Evolutionary conservation across 2,329 filamentous ascomycete species (phyloP).

Genomic region (Ustilaginoidea virens): DNA sequence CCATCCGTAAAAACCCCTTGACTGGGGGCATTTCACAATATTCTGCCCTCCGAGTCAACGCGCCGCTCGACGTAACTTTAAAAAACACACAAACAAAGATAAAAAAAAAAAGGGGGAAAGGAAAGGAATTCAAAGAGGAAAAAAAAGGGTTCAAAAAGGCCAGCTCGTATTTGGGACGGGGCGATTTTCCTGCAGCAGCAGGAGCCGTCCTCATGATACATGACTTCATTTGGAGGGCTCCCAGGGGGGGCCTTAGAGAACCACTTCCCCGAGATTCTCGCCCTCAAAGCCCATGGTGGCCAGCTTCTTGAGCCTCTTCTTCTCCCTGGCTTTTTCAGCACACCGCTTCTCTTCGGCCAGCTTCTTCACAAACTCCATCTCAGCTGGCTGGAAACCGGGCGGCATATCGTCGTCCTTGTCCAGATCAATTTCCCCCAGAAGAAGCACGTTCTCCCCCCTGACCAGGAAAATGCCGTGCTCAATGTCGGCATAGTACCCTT

Average conservation of each 20-base stretch:
- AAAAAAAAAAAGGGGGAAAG: not conserved
- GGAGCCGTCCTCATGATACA: no score
- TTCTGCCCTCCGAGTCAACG: conserved; percentile 28
- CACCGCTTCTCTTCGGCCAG: conserved; percentile 58
- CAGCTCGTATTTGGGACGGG: no score
- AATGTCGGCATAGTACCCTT: conserved; percentile 64
- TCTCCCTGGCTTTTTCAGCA: conserved; percentile 57
- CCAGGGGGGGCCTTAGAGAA: conserved; percentile 32
- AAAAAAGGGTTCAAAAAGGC: no score
- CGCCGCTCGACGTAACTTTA: conserved; percentile 1
- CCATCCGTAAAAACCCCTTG: conserved; percentile 1
- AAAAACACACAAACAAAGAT: not conserved
- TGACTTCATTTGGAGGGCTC: no score
- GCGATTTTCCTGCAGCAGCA: not conserved
- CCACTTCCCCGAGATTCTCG: conserved; percentile 63
- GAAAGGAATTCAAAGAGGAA: no score
- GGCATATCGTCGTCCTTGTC: conserved; percentile 85
- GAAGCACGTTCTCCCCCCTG: conserved; percentile 88
- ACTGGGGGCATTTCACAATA: conserved; percentile 45
- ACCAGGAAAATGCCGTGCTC: conserved; percentile 80
- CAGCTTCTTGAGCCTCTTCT: conserved; percentile 54
- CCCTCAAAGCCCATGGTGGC: conserved; percentile 74
- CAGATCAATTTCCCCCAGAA: conserved; percentile 91
- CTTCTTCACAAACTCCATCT: conserved; percentile 53
- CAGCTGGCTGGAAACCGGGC: conserved; percentile 52